Conservation (phyloP, 495 filamentous ascomycete species). For the Neurospora hispaniola region DNA sequence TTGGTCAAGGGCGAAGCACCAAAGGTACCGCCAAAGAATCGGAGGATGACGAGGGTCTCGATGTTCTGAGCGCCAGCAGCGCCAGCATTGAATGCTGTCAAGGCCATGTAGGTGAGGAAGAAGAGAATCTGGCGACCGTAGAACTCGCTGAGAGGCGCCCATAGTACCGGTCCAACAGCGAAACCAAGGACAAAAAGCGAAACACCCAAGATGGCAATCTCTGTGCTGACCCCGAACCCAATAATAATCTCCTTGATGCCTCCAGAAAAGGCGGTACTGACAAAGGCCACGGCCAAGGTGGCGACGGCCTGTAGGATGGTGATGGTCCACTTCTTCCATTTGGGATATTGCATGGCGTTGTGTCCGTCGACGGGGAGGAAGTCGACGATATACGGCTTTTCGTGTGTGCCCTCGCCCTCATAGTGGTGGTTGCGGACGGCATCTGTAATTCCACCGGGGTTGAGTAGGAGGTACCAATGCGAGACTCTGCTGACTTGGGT, state of each 20-base stretch:
- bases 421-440: conserved; percentile 50
- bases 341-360: conserved; percentile 59
- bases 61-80: conserved; percentile 52
- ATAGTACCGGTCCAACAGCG: conserved; percentile 54
- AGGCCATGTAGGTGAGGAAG: conserved; percentile 48
- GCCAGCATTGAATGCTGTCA: conserved; percentile 62
- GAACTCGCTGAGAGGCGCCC: conserved; percentile 52
- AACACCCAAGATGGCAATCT: conserved; percentile 55
- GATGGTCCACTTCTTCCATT: conserved; percentile 58
- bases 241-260: conserved; percentile 51
- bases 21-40: conserved; percentile 72
- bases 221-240: conserved; percentile 48
- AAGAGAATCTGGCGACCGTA: conserved; percentile 66
- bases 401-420: conserved; percentile 57
- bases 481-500: conserved; percentile 6
- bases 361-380: conserved; percentile 62
- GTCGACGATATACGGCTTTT: conserved; percentile 64
- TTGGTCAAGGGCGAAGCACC: conserved; percentile 66
- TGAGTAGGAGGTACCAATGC: conserved; percentile 21
- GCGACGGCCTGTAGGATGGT: conserved; percentile 54
- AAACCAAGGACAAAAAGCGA: conserved; percentile 71
- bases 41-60: conserved; percentile 56
- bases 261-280: conserved; percentile 66
- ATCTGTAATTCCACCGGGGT: conserved; percentile 29
- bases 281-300: conserved; percentile 64